phyloP scores from a whole-genome alignment of 768 basidiomycete genomes.

The Mycena latifolia region DNA sequence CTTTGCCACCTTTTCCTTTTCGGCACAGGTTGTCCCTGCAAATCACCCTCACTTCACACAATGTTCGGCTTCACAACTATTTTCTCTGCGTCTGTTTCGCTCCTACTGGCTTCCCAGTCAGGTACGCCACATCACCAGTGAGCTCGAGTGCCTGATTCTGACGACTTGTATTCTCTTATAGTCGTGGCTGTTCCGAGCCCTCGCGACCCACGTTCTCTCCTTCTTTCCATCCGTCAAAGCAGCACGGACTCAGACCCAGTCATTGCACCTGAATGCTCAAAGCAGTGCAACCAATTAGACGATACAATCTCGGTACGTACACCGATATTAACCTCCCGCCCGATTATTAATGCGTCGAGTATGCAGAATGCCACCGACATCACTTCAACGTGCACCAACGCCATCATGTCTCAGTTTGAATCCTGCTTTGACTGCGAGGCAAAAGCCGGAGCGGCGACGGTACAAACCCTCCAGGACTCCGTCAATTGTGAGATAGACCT shows the following conservation, averaged over 20 bases:
- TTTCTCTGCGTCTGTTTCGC: conserved; percentile 12
- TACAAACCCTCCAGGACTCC: neutral
- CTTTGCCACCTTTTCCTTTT: neutral
- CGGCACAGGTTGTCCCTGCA: conserved; percentile 1
- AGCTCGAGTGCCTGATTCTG: neutral
- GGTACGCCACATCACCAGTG: conserved; percentile 17
- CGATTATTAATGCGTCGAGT: neutral
- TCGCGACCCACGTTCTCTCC: neutral
- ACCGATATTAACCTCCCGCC: no score
- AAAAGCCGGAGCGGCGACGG: conserved; percentile 1
- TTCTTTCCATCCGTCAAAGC: conserved; percentile 1
- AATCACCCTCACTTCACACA: neutral
- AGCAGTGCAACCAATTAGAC: conserved; percentile 8
- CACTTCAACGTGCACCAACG: conserved; percentile 4
- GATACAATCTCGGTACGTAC: conserved; percentile 7
- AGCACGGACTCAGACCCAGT: neutral
- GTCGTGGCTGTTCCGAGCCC: conserved; percentile 4
- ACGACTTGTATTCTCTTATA: neutral
- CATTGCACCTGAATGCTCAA: conserved; percentile 15
- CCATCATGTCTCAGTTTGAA: conserved; percentile 22
- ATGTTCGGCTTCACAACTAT: conserved; percentile 25
- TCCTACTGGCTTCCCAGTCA: conserved; percentile 19
- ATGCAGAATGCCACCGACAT: conserved; percentile 1
- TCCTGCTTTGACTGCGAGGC: conserved; percentile 30
- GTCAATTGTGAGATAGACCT: conserved; percentile 13